A percentile compares a stretch with the other conserved stretches of the same genome.
Conservation (phyloP, 805 yeast genomes). For the Starmerella sirachaensis region DNA sequence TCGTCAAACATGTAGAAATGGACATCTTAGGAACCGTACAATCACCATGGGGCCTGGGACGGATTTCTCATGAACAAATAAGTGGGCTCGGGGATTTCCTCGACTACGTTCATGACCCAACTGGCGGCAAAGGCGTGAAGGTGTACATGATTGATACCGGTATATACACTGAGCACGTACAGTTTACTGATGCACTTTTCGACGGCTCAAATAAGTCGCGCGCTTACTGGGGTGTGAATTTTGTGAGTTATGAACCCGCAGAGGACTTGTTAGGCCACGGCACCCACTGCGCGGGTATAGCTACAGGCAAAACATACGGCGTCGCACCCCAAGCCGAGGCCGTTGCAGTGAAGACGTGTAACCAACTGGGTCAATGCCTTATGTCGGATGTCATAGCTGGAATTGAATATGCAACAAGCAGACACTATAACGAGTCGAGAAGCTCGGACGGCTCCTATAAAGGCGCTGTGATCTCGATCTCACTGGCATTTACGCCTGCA, state of each 20-base stretch:
- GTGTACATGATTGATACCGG: slow-evolving; percentile 84
- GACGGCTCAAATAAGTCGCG: no score
- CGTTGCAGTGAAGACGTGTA: slow-evolving; percentile 65
- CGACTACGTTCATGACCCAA: slow-evolving; percentile 30
- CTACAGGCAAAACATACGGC: slow-evolving; percentile 70
- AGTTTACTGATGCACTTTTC: no score
- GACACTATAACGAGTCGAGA: slow-evolving; percentile 12
- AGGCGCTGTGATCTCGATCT: slow-evolving; percentile 48
- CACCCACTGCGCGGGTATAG: slow-evolving; percentile 86
- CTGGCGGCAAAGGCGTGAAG: slow-evolving; percentile 46
- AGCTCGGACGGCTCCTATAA: slow-evolving; percentile 7
- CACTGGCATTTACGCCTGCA: slow-evolving; percentile 75
- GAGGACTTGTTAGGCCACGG: slow-evolving; percentile 71
- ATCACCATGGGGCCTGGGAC: slow-evolving; percentile 42
- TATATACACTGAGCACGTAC: slow-evolving; percentile 33
- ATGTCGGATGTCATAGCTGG: slow-evolving; percentile 31
- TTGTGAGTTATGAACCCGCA: slow-evolving; percentile 34
- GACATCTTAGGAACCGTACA: no score
- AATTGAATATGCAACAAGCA: slow-evolving; percentile 30
- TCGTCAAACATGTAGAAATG: no score
- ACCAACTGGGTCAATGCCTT: slow-evolving; percentile 54
- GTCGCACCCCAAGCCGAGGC: slow-evolving; percentile 63
- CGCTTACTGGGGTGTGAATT: slow-evolving; percentile 35
- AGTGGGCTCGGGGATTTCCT: slow-evolving; percentile 24
- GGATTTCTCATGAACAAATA: slow-evolving; percentile 25